Evolutionary conservation across 2,329 filamentous ascomycete genomes (phyloP), one percentile per base, ranked within the genome.

Genomic region (Alternaria arborescens): DNA sequence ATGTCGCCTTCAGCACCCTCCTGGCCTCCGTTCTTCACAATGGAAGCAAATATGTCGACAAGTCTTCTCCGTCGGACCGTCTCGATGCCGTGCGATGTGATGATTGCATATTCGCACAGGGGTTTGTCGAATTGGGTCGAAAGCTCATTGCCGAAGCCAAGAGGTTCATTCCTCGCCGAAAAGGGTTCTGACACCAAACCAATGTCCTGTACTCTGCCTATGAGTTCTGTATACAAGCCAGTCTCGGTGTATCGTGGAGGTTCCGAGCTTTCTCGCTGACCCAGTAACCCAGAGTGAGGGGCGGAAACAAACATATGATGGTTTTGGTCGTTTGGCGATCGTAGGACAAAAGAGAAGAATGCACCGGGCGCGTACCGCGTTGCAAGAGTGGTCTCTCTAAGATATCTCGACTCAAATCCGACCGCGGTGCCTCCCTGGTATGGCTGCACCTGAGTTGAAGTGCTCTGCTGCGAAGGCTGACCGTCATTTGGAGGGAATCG

Each of bases 111-210:
- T 74, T 99, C 94, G 52, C 90, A 88, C 0, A 91, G 86, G 0
- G 89, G 84, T 61, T 91, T 86, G 72, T 99, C 95, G 70, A 95
- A 99, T 71, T 99, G 96, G n/a, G 97, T 91, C 1, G 95, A 93
- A 57, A 98, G 83, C 79, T 99, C 95, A 70, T 99, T 99, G 11
- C 94, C 94, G 71, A 97, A 98, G 0, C 94, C 94, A 22, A 88
- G 86, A 11, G 81, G 81, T 0, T 88, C 85, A 10, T 91, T 91
- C 16, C 88, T 85, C 1, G 77, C 78, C 7, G 74, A 69, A 69
- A 93, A 94, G 0, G 91, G 87, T 50, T 86, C 85, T 1, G 90
- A 92, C 28, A 93, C 87, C 12, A 93, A 80, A 2, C 93, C 93
- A 58, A 97, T 87, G 67, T 91, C 92, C 74, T 97, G 89, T 7